phyloP scores from a whole-genome alignment of 2,329 filamentous ascomycete species.

The Verticillium klebahnii region DNA sequence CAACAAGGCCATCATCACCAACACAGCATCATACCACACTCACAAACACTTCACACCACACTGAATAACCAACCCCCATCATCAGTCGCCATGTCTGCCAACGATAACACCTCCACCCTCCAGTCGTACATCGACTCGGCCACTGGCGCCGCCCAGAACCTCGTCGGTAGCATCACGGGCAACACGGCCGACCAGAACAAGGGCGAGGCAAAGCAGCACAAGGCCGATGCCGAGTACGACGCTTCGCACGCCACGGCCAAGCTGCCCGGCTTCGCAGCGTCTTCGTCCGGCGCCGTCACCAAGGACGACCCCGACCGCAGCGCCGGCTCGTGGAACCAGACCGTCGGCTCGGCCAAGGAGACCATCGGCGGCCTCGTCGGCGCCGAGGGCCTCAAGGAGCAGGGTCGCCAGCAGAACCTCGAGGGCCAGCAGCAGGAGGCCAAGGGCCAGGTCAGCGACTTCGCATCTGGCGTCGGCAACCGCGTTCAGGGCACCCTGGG shows the following conservation, averaged over 20 bases:
- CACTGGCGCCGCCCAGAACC: constrained; percentile 67
- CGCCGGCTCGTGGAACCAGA: constrained; percentile 80
- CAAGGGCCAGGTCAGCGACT: constrained; percentile 73
- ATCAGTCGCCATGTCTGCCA: constrained; percentile 9
- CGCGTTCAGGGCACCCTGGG: constrained; percentile 70
- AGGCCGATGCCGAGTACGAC: constrained; percentile 63
- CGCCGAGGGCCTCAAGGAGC: constrained; percentile 61
- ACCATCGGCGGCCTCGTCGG: constrained; percentile 71
- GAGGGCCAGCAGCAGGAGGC: constrained; percentile 80
- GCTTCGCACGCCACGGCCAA: constrained; percentile 72
- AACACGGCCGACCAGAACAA: constrained; percentile 62
- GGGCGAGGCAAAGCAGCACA: constrained; percentile 60
- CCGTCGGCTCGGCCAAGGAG: constrained; percentile 81
- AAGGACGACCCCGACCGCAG: constrained; percentile 69
- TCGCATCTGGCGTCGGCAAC: constrained; percentile 60
- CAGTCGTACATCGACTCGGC: constrained; percentile 73
- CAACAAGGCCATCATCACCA: accelerated
- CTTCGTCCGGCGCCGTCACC: constrained; percentile 63
- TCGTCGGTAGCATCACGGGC: constrained; percentile 68
- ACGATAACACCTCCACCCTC: constrained; percentile 61
- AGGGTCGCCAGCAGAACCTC: constrained; percentile 73
- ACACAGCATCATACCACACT: background rate
- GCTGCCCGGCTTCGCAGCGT: constrained; percentile 66
- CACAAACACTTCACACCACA: background rate
- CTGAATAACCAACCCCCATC: background rate